phyloP scores from a whole-genome alignment of 2,329 filamentous ascomycete genomes.

The Aspergillaceae sp. region DNA sequence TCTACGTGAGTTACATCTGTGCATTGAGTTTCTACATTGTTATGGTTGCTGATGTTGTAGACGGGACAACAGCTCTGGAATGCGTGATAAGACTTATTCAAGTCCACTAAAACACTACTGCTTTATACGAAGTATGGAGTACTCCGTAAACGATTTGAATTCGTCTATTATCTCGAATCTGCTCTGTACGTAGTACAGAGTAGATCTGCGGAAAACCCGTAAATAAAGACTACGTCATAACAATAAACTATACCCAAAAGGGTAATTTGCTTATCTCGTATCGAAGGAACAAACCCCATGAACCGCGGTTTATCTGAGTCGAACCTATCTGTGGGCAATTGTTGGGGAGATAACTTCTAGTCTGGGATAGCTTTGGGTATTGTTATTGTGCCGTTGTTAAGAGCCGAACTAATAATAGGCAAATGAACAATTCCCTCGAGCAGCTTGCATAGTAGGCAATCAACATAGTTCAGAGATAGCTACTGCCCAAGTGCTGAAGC shows the following conservation, averaged over 20 bases:
- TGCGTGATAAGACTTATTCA: slow-evolving; percentile 3
- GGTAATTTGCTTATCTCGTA: slow-evolving; percentile 15
- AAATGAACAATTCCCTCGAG: too few species aligned
- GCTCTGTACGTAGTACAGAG: too few species aligned
- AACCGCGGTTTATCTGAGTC: background rate
- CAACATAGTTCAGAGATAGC: too few species aligned
- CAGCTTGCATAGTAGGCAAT: too few species aligned
- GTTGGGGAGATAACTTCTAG: background rate
- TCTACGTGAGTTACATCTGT: too few species aligned
- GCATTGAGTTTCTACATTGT: background rate
- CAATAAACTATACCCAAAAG: slow-evolving; percentile 8
- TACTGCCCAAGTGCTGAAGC: too few species aligned
- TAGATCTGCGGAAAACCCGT: background rate
- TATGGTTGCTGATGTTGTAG: background rate
- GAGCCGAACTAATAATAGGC: too few species aligned
- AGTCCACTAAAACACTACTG: too few species aligned
- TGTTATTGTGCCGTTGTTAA: too few species aligned
- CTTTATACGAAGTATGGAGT: too few species aligned
- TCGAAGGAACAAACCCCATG: background rate
- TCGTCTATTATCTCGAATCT: too few species aligned
- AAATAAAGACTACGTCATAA: background rate
- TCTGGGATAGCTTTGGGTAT: background rate
- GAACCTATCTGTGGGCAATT: background rate
- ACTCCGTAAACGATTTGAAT: too few species aligned
- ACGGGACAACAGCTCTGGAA: slow-evolving; percentile 4